Percentiles rank a stretch among this genome's conserved stretches.
Evolutionary conservation across 306 rosid genomes (phyloP).

Genomic region (Trichosanthes cucumerina): DNA sequence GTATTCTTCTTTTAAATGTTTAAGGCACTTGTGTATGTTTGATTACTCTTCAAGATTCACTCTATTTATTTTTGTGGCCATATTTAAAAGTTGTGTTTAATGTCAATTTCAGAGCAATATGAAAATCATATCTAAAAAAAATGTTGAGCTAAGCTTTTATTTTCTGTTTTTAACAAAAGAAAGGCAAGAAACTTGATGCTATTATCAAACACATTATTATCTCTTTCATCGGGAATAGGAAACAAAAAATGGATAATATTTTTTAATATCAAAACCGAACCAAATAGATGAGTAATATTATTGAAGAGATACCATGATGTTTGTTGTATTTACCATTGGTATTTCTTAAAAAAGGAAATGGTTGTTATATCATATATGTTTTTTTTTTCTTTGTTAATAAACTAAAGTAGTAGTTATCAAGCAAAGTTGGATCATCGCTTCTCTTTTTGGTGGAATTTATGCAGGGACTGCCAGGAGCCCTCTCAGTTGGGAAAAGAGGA

Average conservation of each 20-base stretch:
- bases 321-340: not conserved
- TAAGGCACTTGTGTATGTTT: not conserved
- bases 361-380: not conserved
- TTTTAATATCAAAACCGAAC: not conserved
- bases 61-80: not conserved
- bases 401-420: not conserved
- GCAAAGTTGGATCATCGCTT: not conserved
- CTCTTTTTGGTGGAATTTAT: slow-evolving; percentile 10
- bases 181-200: not conserved
- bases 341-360: not conserved
- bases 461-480: slow-evolving; percentile 40
- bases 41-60: not conserved
- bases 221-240: not conserved
- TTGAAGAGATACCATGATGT: not conserved
- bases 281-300: not conserved
- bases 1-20: not conserved
- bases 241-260: not conserved
- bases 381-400: not conserved
- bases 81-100: not conserved
- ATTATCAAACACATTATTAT: not conserved
- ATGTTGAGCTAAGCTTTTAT: not conserved
- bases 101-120: not conserved
- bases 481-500: slow-evolving; percentile 64
- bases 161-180: not conserved
- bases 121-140: not conserved